These are phyloP conservation scores for Phytophthora lateralis DNA, from an alignment of 352 stramenopile species.

Conservation along the genomic window DNA sequence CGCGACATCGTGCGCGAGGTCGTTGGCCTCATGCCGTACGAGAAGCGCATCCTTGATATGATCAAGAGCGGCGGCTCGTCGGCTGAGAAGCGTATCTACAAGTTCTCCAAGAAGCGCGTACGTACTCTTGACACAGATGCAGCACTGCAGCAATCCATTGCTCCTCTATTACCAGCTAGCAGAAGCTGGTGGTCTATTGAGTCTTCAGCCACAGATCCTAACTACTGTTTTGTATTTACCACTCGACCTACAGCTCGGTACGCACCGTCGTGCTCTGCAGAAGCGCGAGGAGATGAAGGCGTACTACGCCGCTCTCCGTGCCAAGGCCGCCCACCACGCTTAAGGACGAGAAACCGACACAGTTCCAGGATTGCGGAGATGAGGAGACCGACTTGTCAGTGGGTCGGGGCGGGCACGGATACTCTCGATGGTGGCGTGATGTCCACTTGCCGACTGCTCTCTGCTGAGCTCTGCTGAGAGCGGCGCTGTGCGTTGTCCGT, in stretches of 20 bases:
- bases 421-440: slow-evolving; percentile 35
- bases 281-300: slow-evolving; percentile 99
- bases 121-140: slow-evolving; percentile 32
- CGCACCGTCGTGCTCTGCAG: slow-evolving; percentile 96
- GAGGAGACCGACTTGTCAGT: slow-evolving; percentile 33
- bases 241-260: slow-evolving; percentile 89
- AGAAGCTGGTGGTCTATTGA: neutral
- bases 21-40: slow-evolving; percentile 98
- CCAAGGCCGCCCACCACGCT: slow-evolving; percentile 90
- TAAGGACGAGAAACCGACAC: slow-evolving; percentile 51
- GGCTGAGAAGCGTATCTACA: slow-evolving; percentile 99
- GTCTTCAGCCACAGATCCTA: slow-evolving; percentile 12
- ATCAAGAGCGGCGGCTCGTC: slow-evolving; percentile 98
- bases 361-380: slow-evolving; percentile 51
- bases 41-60: slow-evolving; percentile 99
- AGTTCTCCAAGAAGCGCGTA: slow-evolving; percentile 98
- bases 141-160: neutral
- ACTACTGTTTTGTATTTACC: slow-evolving; percentile 20
- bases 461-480: slow-evolving; percentile 23
- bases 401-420: slow-evolving; percentile 31
- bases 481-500: slow-evolving; percentile 19
- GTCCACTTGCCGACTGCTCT: slow-evolving; percentile 32
- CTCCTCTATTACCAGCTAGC: too few species aligned
- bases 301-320: slow-evolving; percentile 96
- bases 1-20: slow-evolving; percentile 97